Base-by-base conservation (phyloP, 345 rosid genomes). In the Litchi chinensis region DNA sequence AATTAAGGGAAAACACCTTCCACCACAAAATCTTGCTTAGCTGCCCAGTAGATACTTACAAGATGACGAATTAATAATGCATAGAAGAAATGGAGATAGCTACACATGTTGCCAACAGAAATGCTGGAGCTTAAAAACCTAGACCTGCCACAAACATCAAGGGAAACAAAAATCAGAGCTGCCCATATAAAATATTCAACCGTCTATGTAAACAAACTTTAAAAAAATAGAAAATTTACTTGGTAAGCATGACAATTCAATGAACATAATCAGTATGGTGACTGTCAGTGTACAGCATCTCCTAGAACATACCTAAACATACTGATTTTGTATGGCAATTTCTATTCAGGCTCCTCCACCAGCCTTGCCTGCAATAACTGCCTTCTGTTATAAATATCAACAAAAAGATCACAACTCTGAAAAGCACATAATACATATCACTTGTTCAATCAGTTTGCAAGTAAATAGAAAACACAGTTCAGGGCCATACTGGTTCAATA, bases 351-450 rank as follows among this genome's bases (percentile, higher is more conserved):
- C 70, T 57, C 79, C 87, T 83, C 86, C 92, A 65, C 90, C 90
- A 79, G 90, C 91, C 67, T 88, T 86, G 59, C 92, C 93, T 1
- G 89, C 86, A 68, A 92, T 85, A 74, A 93, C 90, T 77, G 93
- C 87, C 77, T 89, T 87, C 95, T 93, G 90, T 77, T 16, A 52
- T 46, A 54, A 11, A 63, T 19, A 76, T 70, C 37, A 28, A 65
- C 75, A 76, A 44, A 75, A 41, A 71, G 0, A 18, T 79, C 32
- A 83, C 64, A 56, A 68, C 32, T 26, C 9, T 28, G 52, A 60
- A 76, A 37, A 73, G 74, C n/a, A 73, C 0, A 32, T 40, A 21
- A 71, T 43, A 65, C 21, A 50, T 4, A 50, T 2, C 40, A 22
- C 57, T 48, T 56, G 19, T 62, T 21, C n/a, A 70, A 60, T 21